These are phyloP conservation scores for Dryadomyces quercivorus DNA, from an alignment of 2,329 filamentous ascomycete genomes.

Conservation along the genomic window DNA sequence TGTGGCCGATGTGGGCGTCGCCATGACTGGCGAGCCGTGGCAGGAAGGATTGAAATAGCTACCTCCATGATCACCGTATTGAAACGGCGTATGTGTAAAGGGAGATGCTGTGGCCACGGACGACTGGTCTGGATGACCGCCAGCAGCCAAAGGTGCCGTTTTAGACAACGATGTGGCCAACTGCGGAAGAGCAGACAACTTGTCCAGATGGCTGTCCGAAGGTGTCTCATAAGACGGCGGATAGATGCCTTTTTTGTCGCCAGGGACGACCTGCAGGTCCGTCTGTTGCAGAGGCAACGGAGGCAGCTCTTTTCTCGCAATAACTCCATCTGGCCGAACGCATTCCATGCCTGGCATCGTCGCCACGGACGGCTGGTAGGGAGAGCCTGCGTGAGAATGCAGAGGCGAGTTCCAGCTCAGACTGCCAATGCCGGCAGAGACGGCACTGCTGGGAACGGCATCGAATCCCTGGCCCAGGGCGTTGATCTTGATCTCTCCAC, in stretches of 20 bases:
- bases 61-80: neutral
- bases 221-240: neutral
- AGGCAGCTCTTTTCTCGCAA: neutral
- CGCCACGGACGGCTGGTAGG: neutral
- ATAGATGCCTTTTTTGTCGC: neutral
- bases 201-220: neutral
- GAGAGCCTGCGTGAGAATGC: neutral
- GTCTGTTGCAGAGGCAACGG: neutral
- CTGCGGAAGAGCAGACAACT: neutral
- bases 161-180: neutral
- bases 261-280: neutral
- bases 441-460: neutral
- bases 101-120: neutral
- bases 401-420: neutral
- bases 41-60: neutral
- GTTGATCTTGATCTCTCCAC: neutral
- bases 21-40: conserved; percentile 9
- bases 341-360: neutral
- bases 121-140: conserved; percentile 7
- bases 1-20: conserved; percentile 15
- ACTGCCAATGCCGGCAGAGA: neutral
- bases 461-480: neutral
- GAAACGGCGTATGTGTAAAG: neutral
- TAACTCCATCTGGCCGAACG: neutral
- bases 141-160: conserved; percentile 12